These are phyloP conservation scores for Magnusiomyces sp. DNA, from an alignment of 1,139 yeast genomes.

Conservation along the genomic window DNA sequence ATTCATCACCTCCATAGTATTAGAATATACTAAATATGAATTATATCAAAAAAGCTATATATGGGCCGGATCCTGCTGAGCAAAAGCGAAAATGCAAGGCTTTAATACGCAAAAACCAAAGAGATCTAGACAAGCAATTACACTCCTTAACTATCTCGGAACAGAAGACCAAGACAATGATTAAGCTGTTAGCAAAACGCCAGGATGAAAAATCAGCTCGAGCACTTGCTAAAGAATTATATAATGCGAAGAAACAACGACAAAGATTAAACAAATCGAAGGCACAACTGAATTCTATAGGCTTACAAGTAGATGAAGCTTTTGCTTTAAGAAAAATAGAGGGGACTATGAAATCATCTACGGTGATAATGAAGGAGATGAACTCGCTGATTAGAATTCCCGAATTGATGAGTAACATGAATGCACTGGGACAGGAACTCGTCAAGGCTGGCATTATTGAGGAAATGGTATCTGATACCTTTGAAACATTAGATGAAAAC, in stretches of 20 bases:
- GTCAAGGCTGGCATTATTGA: constrained; percentile 86
- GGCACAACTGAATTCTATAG: constrained; percentile 78
- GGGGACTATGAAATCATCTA: constrained; percentile 69
- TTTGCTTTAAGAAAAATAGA: constrained; percentile 80
- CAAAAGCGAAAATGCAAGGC: constrained; percentile 83
- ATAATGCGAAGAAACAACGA: constrained; percentile 66
- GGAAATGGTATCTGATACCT: constrained; percentile 90
- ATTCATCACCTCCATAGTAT: background rate
- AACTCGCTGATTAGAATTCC: constrained; percentile 73
- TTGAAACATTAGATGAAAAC: constrained; percentile 61
- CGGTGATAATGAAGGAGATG: constrained; percentile 83
- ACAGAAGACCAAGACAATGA: constrained; percentile 61
- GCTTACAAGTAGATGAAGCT: constrained; percentile 86
- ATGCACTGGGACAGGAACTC: constrained; percentile 76
- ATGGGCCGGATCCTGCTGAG: constrained; percentile 95
- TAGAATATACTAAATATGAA: constrained; percentile 22
- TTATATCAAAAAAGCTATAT: constrained; percentile 65
- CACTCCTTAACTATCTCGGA: constrained; percentile 44
- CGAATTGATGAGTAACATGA: constrained; percentile 75
- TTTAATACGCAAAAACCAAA: constrained; percentile 71
- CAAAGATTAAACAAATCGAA: constrained; percentile 67
- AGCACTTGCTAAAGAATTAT: constrained; percentile 74
- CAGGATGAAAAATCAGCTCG: constrained; percentile 69
- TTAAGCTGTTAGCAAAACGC: constrained; percentile 68
- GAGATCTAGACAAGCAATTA: constrained; percentile 77